Base-by-base conservation (phyloP, 352 stramenopile species). In the Lagenidium giganteum region DNA sequence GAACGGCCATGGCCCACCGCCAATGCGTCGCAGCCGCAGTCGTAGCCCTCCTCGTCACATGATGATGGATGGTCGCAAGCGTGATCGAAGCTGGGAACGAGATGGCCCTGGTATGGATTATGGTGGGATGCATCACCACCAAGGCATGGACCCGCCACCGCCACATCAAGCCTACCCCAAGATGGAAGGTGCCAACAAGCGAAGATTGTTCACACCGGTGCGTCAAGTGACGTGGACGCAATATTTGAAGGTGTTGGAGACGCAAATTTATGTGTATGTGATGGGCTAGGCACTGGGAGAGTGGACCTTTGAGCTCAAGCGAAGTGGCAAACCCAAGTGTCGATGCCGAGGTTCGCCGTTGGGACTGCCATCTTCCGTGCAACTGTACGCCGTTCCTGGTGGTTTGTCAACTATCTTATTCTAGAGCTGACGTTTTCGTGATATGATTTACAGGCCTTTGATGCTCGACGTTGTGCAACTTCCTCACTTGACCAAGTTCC, bases 381-480 rank as follows among this genome's bases (percentile, higher is more conserved):
- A 67, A 22, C 40, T 69, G 63, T 71, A 68, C 35, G 53, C 39
- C 17, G 38, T 49, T 66, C 58, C 65, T 63, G 26, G 62, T 58
- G 35, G 30, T 28, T 28, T n/a, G n/a, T n/a, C n/a, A 13, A 28
- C 16, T 27, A 13, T 29, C 8, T 16, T 28, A 6, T n/a, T 11
- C 13, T 38, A 14, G 36, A 7, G 13, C 22, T 48, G 21, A 27
- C 11, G 8, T 33, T 61, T 13, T 45, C 39, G 18, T 13, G 32
- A 50, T 41, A 31, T 50, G 14, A 28, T 30, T 33, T 30, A 14
- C 44, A 91, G 79, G 13, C 79, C 79, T 1, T 36, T 77, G 42
- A 65, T 67, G 48, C 46, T 92, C 35, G 64, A 89, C 35, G 68
- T 92, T 14, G 54, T 77, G 14, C 57, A 74, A 37, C 46, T 89